These are phyloP conservation scores for Fusarium sp. DNA, from an alignment of 2,329 filamentous ascomycete species.

Conservation along the genomic window DNA sequence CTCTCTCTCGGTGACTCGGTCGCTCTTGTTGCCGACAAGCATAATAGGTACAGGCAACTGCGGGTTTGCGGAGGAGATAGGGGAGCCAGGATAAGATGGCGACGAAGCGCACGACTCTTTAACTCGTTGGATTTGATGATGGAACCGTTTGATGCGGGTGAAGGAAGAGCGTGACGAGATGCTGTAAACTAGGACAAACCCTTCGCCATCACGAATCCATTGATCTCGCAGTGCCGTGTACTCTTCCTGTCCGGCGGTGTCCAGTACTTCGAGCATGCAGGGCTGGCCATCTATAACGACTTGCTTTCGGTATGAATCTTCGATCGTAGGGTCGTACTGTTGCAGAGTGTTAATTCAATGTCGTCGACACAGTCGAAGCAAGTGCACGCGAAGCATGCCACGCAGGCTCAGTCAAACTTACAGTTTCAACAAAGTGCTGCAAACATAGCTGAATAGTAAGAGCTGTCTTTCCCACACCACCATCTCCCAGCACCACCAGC, in stretches of 20 bases:
- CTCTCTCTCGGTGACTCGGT: slow-evolving; percentile 93
- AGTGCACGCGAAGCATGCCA: slow-evolving; percentile 3
- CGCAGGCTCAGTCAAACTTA: slow-evolving; percentile 55
- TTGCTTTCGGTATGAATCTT: slow-evolving; percentile 89
- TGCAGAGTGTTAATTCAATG: slow-evolving; percentile 29
- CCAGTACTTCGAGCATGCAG: slow-evolving; percentile 96
- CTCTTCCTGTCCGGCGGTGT: slow-evolving; percentile 98
- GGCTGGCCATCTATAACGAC: slow-evolving; percentile 94
- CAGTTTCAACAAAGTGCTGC: slow-evolving; percentile 97
- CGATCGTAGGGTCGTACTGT: slow-evolving; percentile 87
- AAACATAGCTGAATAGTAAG: slow-evolving; percentile 96
- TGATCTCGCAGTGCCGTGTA: slow-evolving; percentile 97
- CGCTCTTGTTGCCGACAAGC: slow-evolving; percentile 98
- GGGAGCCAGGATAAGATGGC: slow-evolving; percentile 81
- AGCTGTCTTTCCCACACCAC: slow-evolving; percentile 93
- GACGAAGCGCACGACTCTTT: slow-evolving; percentile 89
- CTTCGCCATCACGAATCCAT: slow-evolving; percentile 98
- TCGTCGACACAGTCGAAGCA: neutral
- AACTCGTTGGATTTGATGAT: slow-evolving; percentile 96
- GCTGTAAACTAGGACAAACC: slow-evolving; percentile 97
- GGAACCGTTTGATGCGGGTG: slow-evolving; percentile 92
- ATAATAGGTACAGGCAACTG: slow-evolving; percentile 88
- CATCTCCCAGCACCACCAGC: slow-evolving; percentile 93
- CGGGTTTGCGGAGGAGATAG: slow-evolving; percentile 69
- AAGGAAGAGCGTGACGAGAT: slow-evolving; percentile 98